A percentile compares a stretch with the other conserved stretches of the same genome.
These are phyloP conservation scores for Exophiala oligosperma DNA, from an alignment of 2,329 filamentous ascomycete genomes.

Conservation along the genomic window DNA sequence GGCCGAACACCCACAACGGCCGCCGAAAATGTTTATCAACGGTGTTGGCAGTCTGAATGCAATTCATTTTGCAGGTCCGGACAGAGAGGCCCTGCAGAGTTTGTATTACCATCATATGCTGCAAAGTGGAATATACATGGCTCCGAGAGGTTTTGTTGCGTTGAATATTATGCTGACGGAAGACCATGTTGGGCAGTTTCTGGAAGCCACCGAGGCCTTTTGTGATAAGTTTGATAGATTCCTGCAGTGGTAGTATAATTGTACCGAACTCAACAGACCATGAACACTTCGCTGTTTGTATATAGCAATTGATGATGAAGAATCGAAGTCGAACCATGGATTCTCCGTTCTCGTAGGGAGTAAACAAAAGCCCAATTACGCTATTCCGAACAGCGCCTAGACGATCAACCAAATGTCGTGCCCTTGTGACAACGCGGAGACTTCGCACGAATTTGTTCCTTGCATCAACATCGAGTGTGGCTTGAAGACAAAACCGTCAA, in stretches of 20 bases:
- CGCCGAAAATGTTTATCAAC: conserved; percentile 33
- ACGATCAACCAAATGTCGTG: neutral
- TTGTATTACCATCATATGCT: conserved; percentile 36
- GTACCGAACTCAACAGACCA: no score
- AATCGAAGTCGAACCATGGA: no score
- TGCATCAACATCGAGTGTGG: neutral
- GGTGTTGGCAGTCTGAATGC: conserved; percentile 35
- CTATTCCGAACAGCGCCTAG: neutral
- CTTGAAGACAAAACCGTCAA: neutral
- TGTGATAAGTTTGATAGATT: conserved; percentile 10
- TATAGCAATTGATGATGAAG: no score
- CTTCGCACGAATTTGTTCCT: neutral
- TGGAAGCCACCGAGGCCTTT: conserved; percentile 23
- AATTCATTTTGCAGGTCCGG: conserved; percentile 31
- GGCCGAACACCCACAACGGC: conserved; percentile 11
- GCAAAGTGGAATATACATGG: conserved; percentile 32
- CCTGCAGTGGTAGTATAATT: conserved; percentile 14
- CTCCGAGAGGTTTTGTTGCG: conserved; percentile 34
- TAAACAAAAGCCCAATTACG: neutral
- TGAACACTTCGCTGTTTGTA: no score
- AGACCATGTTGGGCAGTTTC: conserved; percentile 25
- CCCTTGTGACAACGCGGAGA: neutral
- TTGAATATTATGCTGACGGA: conserved; percentile 33
- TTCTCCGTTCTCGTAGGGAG: no score
- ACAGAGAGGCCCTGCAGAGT: conserved; percentile 25